A percentile compares a stretch with the other conserved stretches of the same genome.
Conservation (phyloP, 2,329 filamentous ascomycete species). For the Cercospora sp. region DNA sequence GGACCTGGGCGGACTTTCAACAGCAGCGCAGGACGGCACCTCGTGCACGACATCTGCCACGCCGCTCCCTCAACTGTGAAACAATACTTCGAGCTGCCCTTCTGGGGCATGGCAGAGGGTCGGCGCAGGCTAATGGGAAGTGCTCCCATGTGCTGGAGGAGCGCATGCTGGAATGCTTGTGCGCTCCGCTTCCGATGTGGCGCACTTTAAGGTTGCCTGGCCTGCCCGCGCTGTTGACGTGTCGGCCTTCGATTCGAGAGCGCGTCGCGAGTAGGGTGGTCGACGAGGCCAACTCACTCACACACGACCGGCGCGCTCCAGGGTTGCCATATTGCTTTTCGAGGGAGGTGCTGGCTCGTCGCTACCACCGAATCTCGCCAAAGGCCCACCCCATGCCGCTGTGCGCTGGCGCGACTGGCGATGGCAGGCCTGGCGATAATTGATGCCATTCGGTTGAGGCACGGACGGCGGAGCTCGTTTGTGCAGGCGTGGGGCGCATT, state of each 20-base stretch:
- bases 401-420: conserved; percentile 14
- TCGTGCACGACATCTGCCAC: conserved; percentile 23
- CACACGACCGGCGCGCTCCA: conserved; percentile 1
- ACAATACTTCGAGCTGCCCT: conserved; percentile 20
- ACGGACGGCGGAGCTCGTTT: conserved; percentile 5
- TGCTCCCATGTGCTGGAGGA: conserved; percentile 14
- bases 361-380: conserved; percentile 8
- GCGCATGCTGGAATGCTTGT: conserved; percentile 24
- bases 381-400: background rate
- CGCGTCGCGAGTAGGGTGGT: conserved; percentile 27
- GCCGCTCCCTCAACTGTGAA: conserved; percentile 17
- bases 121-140: conserved; percentile 24
- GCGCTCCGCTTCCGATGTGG: conserved; percentile 21
- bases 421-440: background rate
- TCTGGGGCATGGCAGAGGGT: conserved; percentile 15
- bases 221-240: conserved; percentile 34
- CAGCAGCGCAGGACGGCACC: conserved; percentile 15
- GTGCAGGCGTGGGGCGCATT: conserved; percentile 14
- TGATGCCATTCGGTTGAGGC: conserved; percentile 5
- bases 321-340: conserved; percentile 20
- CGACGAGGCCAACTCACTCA: conserved; percentile 18
- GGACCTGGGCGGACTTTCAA: conserved; percentile 12
- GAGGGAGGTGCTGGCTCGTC: conserved; percentile 6
- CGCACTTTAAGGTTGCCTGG: conserved; percentile 35
- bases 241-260: conserved; percentile 33